Evolutionary conservation across 1,284 basidiomycete species (phyloP), one percentile per base, ranked within the genome.

Genomic region (Athelia psychrophila): DNA sequence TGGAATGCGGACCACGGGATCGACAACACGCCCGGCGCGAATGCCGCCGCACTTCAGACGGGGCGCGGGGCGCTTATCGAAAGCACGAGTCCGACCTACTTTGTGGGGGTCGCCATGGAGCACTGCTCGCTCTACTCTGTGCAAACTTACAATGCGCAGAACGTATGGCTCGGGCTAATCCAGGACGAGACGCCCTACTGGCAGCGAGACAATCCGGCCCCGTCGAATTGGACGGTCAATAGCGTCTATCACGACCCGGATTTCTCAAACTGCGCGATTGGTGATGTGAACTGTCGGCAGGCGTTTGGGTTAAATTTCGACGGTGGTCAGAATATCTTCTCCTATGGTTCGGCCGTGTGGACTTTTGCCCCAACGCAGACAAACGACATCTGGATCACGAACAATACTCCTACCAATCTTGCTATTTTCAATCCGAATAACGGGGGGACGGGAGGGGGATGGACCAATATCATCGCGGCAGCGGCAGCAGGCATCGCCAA

Each of bases 1-100:
- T 42, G 38, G 38, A 42, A 42, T 42, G 38, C 38, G n/a, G 38
- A 42, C n/a, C 38, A 42, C 20, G 38, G 38, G n/a, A 42, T 42
- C 20, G 38, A 42, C 38, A n/a, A n/a, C 20, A 42, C 38, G 20
- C 38, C 38, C 5, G 38, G 8, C 8, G 6, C 38, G 20, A 42
- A 42, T n/a, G 38, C n/a, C 6, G 38, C 20, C 8, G 20, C n/a
- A 5, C 6, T 42, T 22, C 38, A 42, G 20, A 42, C 38, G 20
- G 38, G 38, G 16, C 38, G 38, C n/a, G 38, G 38, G 6, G 38
- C 38, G 16, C 38, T 42, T 16, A 42, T 42, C 38, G 38, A 42
- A 16, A 18, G n/a, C 38, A 42, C 38, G 38, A 42, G 20, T 9
- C 38, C 38, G 20, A 42, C 38, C 6, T 42, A 18, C n/a, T 42